Base-by-base conservation (phyloP, 2,329 filamentous ascomycete genomes). In the Thermomyces lanuginosus region DNA sequence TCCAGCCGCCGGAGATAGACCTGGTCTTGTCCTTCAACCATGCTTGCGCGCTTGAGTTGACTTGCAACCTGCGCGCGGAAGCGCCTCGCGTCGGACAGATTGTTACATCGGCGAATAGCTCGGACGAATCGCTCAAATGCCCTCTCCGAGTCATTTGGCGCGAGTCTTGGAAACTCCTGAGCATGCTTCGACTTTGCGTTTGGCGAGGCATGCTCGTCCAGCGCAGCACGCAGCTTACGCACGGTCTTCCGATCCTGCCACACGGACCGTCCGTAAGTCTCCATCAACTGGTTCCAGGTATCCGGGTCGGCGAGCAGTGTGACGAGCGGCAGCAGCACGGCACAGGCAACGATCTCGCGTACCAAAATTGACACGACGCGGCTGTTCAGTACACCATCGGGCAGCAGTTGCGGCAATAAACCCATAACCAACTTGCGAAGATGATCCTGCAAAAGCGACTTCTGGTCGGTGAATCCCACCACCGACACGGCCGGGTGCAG, bases 241-340 rank as follows among this genome's bases (percentile, higher is more conserved):
- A 98, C 86, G 0, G 84, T 93, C 36, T 92, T 95, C 19, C 91
- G 72, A 49, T 98, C 91, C 51, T 95, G 89, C 21, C 98, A 64
- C 60, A 92, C 76, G 14, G 77, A 76, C 26, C 80, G 74, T 10
- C 83, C 74, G 52, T 77, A 82, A 30, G 76, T 84, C 52, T 95
- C 86, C 65, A 95, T 82, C 33, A 92, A 55, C 50, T 93, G 84
- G 44, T 98, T 95, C 86, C 86, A 98, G 6, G 78, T 92, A 56
- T 98, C 91, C 1, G 91, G 84, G 40, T 98, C 86, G 4, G 80
- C 71, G 10, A 98, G 60, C 35, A 83, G 61, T 41, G 76, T 72
- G 46, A 93, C 64, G 12, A 91, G 59, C 1, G 89, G 89, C 21
- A 72, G 74, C 19, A 98, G 60, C 20, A 98, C 75, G n/a, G 82